Base-by-base conservation (phyloP, 2,329 filamentous ascomycete species). In the Ophiostoma australiae region DNA sequence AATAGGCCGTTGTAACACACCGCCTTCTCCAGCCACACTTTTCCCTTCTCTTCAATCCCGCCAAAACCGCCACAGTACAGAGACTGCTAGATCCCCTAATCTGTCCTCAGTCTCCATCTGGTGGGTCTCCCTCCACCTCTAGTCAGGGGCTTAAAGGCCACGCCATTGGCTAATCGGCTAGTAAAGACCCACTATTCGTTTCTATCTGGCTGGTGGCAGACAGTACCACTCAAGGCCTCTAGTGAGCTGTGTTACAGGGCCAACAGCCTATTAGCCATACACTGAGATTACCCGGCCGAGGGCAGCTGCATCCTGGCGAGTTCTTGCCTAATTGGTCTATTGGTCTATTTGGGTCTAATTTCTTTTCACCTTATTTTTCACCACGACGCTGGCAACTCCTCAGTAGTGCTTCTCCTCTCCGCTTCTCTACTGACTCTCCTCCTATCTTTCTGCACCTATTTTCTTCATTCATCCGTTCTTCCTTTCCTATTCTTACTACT, bases 81-180 rank as follows among this genome's bases (percentile, higher is more conserved):
- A 48, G 4, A 48, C 41, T 17, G 33, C 35, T 37, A 41, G 10
- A 41, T 41, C 39, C 31, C 66, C 33, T 4, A 61, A 27, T 52
- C 65, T 31, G 55, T 55, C 55, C 52, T 55, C n/a, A n/a, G 52
- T 58, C 52, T 66, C 67, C 33, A 41, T 33, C 52, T 11, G 27
- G 65, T 67, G 66, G 66, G 5, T 48, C 52, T 27, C 11, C 52
- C 37, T 68, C 52, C 61, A 41, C 33, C 55, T 66, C n/a, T 68
- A 52, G 44, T 73, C 72, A 73, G 73, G 72, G 73, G 73, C 71
- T 72, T 58, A 33, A 41, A 33, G 44, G 31, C 37, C 41, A 11
- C n/a, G 0, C 65, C 31, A 73, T 74, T 74, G 72, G 72, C 69
- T 72, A 73, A 73, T 72, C 11, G 2, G 15, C 61, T 20, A 13